Percentiles rank a stretch among this genome's conserved stretches.
Conservation (phyloP, 2,329 filamentous ascomycete genomes). For the Aspergillus sp. region DNA sequence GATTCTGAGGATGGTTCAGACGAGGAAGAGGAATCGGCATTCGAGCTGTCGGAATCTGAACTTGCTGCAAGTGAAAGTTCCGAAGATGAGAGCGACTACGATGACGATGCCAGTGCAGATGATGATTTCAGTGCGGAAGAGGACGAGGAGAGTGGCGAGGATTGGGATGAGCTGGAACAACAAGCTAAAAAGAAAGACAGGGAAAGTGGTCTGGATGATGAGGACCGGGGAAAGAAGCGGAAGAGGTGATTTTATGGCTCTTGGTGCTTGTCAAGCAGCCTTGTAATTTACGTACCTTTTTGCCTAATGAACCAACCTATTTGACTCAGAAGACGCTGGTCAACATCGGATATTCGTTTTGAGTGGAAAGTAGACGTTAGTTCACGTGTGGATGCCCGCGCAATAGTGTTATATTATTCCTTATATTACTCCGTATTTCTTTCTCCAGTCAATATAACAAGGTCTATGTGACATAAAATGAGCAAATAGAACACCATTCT, state of each 20-base stretch:
- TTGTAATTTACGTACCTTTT: constrained; percentile 13
- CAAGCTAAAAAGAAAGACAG: constrained; percentile 73
- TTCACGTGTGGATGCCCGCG: too few species aligned
- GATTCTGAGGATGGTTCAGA: constrained; percentile 80
- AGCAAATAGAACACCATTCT: too few species aligned
- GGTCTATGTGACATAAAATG: too few species aligned
- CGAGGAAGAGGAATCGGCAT: constrained; percentile 86
- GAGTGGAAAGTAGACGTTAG: too few species aligned
- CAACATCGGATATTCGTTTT: constrained; percentile 24
- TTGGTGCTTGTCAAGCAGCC: not conserved
- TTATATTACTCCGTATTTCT: too few species aligned
- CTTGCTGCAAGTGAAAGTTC: constrained; percentile 75
- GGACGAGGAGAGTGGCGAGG: constrained; percentile 79
- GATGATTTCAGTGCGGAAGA: constrained; percentile 67
- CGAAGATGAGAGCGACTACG: constrained; percentile 91
- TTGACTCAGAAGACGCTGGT: not conserved
- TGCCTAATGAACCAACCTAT: not conserved
- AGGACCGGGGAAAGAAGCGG: constrained; percentile 71
- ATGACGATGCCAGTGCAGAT: constrained; percentile 85
- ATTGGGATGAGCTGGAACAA: constrained; percentile 93
- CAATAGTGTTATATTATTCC: too few species aligned
- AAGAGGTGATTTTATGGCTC: constrained; percentile 59
- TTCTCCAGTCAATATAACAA: too few species aligned
- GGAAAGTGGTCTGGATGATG: constrained; percentile 58
- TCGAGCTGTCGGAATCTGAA: constrained; percentile 87